These are phyloP conservation scores for Fusarium haematococcum DNA, from an alignment of 2,329 filamentous ascomycete species.

Conservation along the genomic window DNA sequence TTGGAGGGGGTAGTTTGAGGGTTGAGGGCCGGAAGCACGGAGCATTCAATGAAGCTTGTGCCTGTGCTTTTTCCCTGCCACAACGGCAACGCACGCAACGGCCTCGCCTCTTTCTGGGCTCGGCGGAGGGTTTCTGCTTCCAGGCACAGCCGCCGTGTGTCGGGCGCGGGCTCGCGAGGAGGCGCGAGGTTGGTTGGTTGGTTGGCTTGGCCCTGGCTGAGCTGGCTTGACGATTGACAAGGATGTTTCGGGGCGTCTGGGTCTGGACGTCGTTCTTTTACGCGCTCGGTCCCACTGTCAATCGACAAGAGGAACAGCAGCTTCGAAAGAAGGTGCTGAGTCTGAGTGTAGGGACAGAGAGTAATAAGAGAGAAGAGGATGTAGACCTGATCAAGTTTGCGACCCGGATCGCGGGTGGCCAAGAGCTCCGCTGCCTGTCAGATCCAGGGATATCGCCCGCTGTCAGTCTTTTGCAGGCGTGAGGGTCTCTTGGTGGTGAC, in stretches of 20 bases:
- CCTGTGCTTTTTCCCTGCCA: constrained; percentile 9
- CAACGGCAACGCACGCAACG: background rate
- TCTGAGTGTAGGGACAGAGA: background rate
- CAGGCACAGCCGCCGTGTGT: constrained; percentile 42
- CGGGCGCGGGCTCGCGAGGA: constrained; percentile 22
- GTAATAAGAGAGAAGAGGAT: background rate
- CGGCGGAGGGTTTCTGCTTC: constrained; percentile 35
- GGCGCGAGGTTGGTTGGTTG: constrained; percentile 38
- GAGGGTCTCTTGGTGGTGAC: constrained; percentile 35
- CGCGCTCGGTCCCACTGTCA: constrained; percentile 27
- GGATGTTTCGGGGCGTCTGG: constrained; percentile 29
- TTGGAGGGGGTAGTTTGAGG: background rate
- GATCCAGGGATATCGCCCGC: constrained; percentile 24
- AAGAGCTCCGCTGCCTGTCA: constrained; percentile 21
- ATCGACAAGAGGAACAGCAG: background rate
- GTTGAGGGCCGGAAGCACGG: constrained; percentile 10
- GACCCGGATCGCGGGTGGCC: constrained; percentile 7
- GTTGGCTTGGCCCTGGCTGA: constrained; percentile 37
- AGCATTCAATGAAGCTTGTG: constrained; percentile 8
- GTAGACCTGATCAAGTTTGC: background rate
- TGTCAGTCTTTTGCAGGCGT: background rate
- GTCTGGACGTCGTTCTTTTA: constrained; percentile 15
- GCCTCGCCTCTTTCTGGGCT: constrained; percentile 3
- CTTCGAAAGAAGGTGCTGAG: background rate
- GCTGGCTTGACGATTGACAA: constrained; percentile 31